These are phyloP conservation scores for Lactifluus volemus DNA, from an alignment of 768 basidiomycete genomes.

Conservation along the genomic window DNA sequence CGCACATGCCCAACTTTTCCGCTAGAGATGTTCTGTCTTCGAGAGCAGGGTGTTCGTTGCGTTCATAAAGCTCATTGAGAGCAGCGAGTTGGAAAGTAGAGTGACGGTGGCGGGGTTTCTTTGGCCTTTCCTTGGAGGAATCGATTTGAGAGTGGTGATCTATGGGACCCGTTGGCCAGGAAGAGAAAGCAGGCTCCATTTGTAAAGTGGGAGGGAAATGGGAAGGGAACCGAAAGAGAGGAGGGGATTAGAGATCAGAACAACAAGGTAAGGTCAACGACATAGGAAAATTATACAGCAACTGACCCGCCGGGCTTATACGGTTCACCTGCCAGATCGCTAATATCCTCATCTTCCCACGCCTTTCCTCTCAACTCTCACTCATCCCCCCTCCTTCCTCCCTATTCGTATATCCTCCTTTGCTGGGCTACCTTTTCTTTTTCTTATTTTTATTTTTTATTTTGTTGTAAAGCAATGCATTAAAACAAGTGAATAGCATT, in stretches of 20 bases:
- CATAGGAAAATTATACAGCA: conserved; percentile 21
- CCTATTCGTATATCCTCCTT: not conserved
- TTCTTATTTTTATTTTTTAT: not conserved
- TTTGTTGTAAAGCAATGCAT: not conserved
- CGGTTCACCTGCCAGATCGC: conserved; percentile 17
- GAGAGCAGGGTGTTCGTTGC: conserved; percentile 64
- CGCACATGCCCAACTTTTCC: conserved; percentile 68
- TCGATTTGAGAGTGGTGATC: conserved; percentile 22
- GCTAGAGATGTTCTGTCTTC: conserved; percentile 61
- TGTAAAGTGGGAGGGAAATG: conserved; percentile 20
- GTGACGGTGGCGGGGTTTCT: conserved; percentile 77
- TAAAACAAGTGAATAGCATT: not conserved
- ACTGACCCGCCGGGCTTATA: conserved; percentile 8
- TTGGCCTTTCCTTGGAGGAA: conserved; percentile 37
- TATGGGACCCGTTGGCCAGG: conserved; percentile 10
- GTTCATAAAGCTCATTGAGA: conserved; percentile 71
- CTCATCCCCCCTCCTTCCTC: not conserved
- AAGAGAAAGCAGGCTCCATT: conserved; percentile 25
- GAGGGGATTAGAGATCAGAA: conserved; percentile 11
- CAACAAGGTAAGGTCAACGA: conserved; percentile 10
- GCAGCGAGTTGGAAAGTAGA: conserved; percentile 62
- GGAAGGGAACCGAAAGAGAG: conserved; percentile 1
- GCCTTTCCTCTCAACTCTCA: not conserved
- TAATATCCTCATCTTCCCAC: conserved; percentile 20
- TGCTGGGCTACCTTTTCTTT: too few relatives aligned